A percentile compares a stretch with the other conserved stretches of the same genome.
Evolutionary conservation across 2,329 filamentous ascomycete species (phyloP).

Genomic region (Epichloe amarillans): DNA sequence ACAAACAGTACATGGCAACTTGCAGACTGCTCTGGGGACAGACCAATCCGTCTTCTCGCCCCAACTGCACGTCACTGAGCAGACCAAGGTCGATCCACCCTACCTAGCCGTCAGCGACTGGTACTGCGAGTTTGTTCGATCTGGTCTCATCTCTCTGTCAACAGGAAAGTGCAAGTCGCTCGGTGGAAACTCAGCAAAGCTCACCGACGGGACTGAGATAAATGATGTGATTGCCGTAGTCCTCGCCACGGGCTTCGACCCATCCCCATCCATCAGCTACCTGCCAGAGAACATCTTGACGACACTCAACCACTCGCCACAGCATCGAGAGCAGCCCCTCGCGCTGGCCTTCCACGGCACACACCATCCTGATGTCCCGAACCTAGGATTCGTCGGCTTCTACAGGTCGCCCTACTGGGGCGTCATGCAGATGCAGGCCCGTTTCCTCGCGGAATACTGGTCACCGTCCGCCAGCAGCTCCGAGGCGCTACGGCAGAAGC

Average conservation of each 20-base stretch:
- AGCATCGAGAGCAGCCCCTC: conserved; percentile 43
- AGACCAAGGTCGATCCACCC: conserved; percentile 36
- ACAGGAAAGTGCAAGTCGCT: conserved; percentile 31
- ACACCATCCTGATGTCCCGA: conserved; percentile 44
- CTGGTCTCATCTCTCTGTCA: conserved; percentile 40
- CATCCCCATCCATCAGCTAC: conserved; percentile 49
- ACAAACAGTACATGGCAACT: conserved; percentile 37
- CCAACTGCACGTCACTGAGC: conserved; percentile 24
- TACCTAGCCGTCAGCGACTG: conserved; percentile 58
- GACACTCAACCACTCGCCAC: conserved; percentile 42
- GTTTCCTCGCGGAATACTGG: conserved; percentile 53
- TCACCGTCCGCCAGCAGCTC: conserved; percentile 14
- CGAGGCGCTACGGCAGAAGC: conserved; percentile 23
- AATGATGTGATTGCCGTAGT: conserved; percentile 52
- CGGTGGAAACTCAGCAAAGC: conserved; percentile 20
- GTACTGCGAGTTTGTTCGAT: conserved; percentile 62
- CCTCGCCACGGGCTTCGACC: conserved; percentile 63
- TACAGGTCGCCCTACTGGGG: conserved; percentile 80
- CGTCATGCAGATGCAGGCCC: conserved; percentile 76
- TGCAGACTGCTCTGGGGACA: conserved; percentile 33
- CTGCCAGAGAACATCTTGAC: conserved; percentile 43
- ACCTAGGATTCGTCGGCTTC: conserved; percentile 68
- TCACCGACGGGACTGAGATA: conserved; percentile 23
- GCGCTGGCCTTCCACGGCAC: conserved; percentile 56
- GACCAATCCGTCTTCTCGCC: conserved; percentile 39